Base-by-base conservation (phyloP, 2,329 filamentous ascomycete species). In the Arthroderma uncinatum region DNA sequence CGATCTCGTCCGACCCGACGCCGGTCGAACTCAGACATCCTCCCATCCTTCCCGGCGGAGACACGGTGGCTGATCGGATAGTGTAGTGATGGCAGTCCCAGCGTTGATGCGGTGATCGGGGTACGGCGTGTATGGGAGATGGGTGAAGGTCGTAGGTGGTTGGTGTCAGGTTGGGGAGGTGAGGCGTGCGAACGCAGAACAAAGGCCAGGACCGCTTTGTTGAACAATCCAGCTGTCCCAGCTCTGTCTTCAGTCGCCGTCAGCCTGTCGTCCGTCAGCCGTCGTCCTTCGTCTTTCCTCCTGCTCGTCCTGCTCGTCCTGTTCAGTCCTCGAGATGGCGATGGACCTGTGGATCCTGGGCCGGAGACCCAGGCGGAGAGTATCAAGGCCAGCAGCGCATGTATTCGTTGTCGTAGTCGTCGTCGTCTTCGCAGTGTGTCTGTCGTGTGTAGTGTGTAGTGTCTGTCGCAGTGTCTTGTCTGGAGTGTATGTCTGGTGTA, bases 11-110 rank as follows among this genome's bases (percentile, higher is more conserved):
- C 71, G 85, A 86, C 64, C 85, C 37, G 33, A 37, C 34, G 28
- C 55, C 55, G 37, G 54, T 34, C 10, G 59, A 85, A 76, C 89
- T 96, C 82, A 95, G 88, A 78, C 93, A 98, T 67, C 82, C 82
- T 74, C 93, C 93, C 93, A 98, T 98, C 58, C 59, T 70, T 23
- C 16, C 47, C 30, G 47, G 25, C 21, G 40, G 40, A 44, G 40
- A 44, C 37, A 39, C 50, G 40, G 34, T 30, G 19, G 36, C 25
- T 55, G 16, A 40, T 16, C 36, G 8, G 21, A 39, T 3, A 4
- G 12, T 12, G 36, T 12, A 9, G 14, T 33, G n/a, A 9, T 16
- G 54, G 54, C 21, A n/a, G 14, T 40, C 12, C 19, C 2, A 16
- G 19, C 33, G 33, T 5, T 12, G 16, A n/a, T 39, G 25, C 19